Conservation (phyloP, 768 basidiomycete genomes). For the Tricholomella constricta region DNA sequence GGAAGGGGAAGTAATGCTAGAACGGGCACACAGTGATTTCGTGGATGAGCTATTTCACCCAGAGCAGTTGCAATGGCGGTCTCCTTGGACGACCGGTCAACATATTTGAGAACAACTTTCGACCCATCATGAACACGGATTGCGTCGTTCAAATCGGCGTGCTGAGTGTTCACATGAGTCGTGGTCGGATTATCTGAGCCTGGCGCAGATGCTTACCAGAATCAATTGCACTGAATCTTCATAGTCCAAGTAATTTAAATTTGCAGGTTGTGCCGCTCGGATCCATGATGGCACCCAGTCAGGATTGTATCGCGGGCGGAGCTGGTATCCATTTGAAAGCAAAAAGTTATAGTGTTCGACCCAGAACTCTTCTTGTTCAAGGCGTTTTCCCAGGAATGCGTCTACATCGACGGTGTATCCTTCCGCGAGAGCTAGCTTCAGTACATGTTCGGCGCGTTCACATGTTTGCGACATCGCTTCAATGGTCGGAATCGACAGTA, state of each 20-base stretch:
- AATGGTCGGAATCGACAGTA: no score
- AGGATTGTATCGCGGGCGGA: slow-evolving; percentile 13
- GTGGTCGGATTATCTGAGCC: background rate
- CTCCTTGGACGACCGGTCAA: background rate
- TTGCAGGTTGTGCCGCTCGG: background rate
- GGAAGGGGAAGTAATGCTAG: slow-evolving; percentile 9
- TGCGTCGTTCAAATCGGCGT: slow-evolving; percentile 7
- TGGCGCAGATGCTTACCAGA: background rate
- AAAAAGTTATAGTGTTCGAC: slow-evolving; percentile 11
- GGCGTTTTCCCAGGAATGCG: background rate
- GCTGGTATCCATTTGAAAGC: slow-evolving; percentile 9
- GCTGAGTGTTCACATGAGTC: background rate
- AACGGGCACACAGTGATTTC: slow-evolving; percentile 17
- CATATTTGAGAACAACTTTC: slow-evolving; percentile 13
- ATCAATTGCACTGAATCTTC: background rate
- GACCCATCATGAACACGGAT: slow-evolving; percentile 3
- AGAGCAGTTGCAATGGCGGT: slow-evolving; percentile 2
- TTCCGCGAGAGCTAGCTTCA: no score
- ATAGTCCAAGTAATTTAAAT: no score
- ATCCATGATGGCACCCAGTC: slow-evolving; percentile 19
- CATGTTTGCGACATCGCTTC: no score
- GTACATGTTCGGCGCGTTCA: no score
- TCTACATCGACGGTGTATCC: background rate
- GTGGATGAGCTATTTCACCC: slow-evolving; percentile 1
- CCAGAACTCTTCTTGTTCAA: slow-evolving; percentile 6